Evolutionary conservation across 495 filamentous ascomycete species (phyloP).

Genomic region (Lichina pygmaea): DNA sequence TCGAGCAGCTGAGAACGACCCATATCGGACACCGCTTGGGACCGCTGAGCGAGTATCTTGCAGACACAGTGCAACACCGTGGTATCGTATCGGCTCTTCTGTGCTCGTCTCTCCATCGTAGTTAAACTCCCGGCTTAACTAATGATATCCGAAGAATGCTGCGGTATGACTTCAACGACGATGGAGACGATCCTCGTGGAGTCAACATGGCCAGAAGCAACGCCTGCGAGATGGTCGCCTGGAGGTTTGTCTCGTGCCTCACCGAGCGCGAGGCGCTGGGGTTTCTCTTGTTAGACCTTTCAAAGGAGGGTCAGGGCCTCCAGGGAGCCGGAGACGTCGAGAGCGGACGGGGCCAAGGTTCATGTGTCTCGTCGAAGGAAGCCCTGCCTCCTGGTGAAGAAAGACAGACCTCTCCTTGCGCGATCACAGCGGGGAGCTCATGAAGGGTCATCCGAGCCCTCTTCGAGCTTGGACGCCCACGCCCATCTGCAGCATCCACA

Average conservation of each 20-base stretch:
- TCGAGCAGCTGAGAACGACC: conserved; percentile 52
- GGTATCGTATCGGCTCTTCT: conserved; percentile 54
- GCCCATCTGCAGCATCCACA: conserved; percentile 16
- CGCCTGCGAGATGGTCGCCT: conserved; percentile 80
- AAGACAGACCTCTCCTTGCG: not conserved
- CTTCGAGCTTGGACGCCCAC: conserved; percentile 6
- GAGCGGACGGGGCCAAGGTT: not conserved
- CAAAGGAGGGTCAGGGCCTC: not conserved
- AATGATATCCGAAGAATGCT: conserved; percentile 26
- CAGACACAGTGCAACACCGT: conserved; percentile 36
- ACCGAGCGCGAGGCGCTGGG: conserved; percentile 62
- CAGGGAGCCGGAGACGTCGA: not conserved
- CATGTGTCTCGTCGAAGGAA: not conserved
- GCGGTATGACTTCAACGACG: conserved; percentile 34
- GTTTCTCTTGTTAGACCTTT: conserved; percentile 55
- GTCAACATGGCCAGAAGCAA: conserved; percentile 50
- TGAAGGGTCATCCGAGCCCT: conserved; percentile 5
- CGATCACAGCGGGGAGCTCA: not conserved
- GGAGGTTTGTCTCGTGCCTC: conserved; percentile 58
- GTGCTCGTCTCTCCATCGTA: conserved; percentile 18
- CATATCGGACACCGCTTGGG: conserved; percentile 34
- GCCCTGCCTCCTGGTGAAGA: not conserved
- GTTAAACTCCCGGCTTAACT: not conserved
- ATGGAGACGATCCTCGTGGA: conserved; percentile 33
- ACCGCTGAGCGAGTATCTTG: conserved; percentile 36